phyloP scores from a whole-genome alignment of 371 early-diverging fungal genomes.

The Saksenaea vasiformis region DNA sequence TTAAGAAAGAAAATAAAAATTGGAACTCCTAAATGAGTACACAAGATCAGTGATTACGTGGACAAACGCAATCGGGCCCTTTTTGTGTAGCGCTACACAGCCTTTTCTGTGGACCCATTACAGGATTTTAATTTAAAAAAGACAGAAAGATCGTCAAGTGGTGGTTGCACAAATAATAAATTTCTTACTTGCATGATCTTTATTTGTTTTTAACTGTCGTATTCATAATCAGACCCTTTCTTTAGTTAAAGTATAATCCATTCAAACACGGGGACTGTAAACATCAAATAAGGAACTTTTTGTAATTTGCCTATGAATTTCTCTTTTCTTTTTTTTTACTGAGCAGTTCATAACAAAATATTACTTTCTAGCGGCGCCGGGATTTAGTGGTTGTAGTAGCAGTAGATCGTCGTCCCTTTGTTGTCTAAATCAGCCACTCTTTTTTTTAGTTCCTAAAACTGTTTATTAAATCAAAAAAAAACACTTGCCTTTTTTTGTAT shows the following conservation, averaged over 20 bases:
- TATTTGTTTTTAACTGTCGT: neutral
- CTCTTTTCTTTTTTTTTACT: no score
- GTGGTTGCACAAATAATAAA: neutral
- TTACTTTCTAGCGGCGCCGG: neutral
- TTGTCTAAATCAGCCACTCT: neutral
- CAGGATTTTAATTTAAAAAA: neutral
- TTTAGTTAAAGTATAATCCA: neutral
- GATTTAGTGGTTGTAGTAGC: neutral
- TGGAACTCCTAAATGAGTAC: neutral
- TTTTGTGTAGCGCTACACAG: neutral
- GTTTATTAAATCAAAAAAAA: no score
- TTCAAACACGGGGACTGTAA: neutral
- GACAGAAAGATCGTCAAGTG: neutral
- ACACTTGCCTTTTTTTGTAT: neutral
- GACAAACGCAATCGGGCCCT: neutral
- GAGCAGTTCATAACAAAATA: no score
- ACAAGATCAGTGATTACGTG: neutral
- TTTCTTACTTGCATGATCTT: neutral
- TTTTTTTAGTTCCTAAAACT: neutral
- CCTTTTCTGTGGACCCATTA: neutral
- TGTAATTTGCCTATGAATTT: no score
- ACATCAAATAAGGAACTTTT: no score
- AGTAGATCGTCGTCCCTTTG: neutral
- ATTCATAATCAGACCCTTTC: neutral
- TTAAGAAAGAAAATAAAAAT: neutral